Evolutionary conservation across 2,329 filamentous ascomycete genomes (phyloP).

Genomic region (Keithomyces neogunnii): DNA sequence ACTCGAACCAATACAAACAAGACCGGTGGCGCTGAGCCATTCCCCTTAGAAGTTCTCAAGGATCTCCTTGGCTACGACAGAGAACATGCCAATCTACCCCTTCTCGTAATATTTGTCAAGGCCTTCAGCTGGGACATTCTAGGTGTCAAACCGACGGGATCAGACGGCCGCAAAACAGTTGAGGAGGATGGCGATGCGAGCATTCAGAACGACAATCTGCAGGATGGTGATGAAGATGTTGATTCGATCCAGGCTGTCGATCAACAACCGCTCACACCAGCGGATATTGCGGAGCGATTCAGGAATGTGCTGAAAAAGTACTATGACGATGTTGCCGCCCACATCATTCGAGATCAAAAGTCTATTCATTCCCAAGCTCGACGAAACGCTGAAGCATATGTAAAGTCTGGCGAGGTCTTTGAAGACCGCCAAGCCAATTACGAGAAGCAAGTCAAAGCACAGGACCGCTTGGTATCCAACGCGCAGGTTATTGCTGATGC

Average conservation of each 20-base stretch:
- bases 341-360: slow-evolving; percentile 87
- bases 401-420: slow-evolving; percentile 96
- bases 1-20: slow-evolving; percentile 44
- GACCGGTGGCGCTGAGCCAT: slow-evolving; percentile 70
- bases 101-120: slow-evolving; percentile 93
- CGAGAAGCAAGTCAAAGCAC: slow-evolving; percentile 84
- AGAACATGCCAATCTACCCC: slow-evolving; percentile 81
- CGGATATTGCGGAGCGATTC: slow-evolving; percentile 78
- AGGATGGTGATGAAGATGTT: slow-evolving; percentile 44
- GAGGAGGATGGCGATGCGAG: slow-evolving; percentile 70
- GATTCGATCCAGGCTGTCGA: slow-evolving; percentile 42
- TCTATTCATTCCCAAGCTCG: slow-evolving; percentile 77
- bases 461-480: slow-evolving; percentile 84
- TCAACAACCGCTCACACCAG: slow-evolving; percentile 57
- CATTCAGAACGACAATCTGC: slow-evolving; percentile 23
- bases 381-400: slow-evolving; percentile 94
- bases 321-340: slow-evolving; percentile 84
- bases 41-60: slow-evolving; percentile 95
- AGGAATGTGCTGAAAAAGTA: slow-evolving; percentile 78
- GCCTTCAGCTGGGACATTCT: slow-evolving; percentile 93
- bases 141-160: slow-evolving; percentile 62
- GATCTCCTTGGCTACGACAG: slow-evolving; percentile 90
- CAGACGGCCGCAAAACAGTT: slow-evolving; percentile 75
- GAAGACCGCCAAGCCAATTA: slow-evolving; percentile 95
- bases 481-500: slow-evolving; percentile 86